Conservation (phyloP, 768 basidiomycete genomes). For the Phaeotremella skinneri region DNA sequence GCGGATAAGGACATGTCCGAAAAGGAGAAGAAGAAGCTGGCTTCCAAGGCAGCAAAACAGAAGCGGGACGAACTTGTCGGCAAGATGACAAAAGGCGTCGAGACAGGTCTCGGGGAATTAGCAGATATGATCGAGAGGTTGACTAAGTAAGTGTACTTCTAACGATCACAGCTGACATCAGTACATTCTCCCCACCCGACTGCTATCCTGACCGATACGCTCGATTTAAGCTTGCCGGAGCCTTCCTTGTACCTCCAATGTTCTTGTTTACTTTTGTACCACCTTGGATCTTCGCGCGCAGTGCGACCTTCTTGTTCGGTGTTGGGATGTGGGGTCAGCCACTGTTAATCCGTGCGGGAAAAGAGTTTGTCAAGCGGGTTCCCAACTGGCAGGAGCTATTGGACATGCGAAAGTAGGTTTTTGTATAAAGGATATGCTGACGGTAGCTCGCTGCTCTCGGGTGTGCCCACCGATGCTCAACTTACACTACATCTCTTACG, state of each 20-base stretch:
- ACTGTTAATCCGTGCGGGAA: conserved; percentile 42
- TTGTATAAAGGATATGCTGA: neutral
- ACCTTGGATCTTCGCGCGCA: conserved; percentile 48
- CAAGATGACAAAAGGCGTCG: conserved; percentile 50
- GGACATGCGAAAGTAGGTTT: conserved; percentile 52
- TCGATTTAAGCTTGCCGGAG: conserved; percentile 51
- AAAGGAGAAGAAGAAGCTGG: conserved; percentile 45
- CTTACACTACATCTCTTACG: conserved; percentile 52
- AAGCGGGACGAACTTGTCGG: conserved; percentile 52
- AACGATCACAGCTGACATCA: conserved; percentile 18
- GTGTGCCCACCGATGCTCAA: conserved; percentile 54
- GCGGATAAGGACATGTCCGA: conserved; percentile 34
- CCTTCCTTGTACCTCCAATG: conserved; percentile 49
- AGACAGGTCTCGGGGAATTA: conserved; percentile 50
- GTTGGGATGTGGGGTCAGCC: conserved; percentile 53
- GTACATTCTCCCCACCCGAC: conserved; percentile 50
- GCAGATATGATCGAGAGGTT: conserved; percentile 52
- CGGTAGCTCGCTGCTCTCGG: conserved; percentile 48
- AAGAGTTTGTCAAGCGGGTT: conserved; percentile 44
- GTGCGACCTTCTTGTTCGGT: conserved; percentile 50
- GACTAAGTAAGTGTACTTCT: conserved; percentile 44
- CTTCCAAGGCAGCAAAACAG: conserved; percentile 47
- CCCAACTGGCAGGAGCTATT: conserved; percentile 53
- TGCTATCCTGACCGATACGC: conserved; percentile 50
- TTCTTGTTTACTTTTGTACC: conserved; percentile 49